Evolutionary conservation across 2,329 filamentous ascomycete genomes (phyloP).

Genomic region (Aspergillus sp.): DNA sequence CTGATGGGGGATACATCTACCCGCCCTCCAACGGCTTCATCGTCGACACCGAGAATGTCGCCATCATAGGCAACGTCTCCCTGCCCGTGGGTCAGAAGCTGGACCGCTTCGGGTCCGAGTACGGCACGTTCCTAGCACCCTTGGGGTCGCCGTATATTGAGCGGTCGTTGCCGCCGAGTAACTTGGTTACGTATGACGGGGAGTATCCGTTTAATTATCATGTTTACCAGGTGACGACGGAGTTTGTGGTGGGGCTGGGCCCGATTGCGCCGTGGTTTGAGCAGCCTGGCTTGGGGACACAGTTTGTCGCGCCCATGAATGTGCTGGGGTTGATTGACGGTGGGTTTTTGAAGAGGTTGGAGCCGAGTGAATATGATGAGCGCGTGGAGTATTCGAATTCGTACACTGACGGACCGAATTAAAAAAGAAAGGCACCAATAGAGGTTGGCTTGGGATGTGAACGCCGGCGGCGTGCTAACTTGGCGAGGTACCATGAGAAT

Average conservation of each 20-base stretch:
- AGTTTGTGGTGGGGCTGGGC: constrained; percentile 43
- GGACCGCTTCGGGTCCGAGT: constrained; percentile 51
- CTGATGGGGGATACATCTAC: constrained; percentile 32
- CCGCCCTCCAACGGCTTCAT: constrained; percentile 47
- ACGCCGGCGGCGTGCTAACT: no score
- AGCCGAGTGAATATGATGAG: constrained; percentile 7
- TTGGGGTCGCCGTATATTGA: constrained; percentile 50
- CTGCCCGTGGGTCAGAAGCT: constrained; percentile 45
- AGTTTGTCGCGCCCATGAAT: constrained; percentile 29
- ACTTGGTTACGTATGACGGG: constrained; percentile 39
- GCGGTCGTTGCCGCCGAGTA: constrained; percentile 49
- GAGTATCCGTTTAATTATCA: constrained; percentile 51
- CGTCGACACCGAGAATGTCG: constrained; percentile 31
- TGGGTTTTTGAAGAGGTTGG: constrained; percentile 19
- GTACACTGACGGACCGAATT: constrained; percentile 7
- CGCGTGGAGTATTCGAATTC: constrained; percentile 10
- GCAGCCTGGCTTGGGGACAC: constrained; percentile 50
- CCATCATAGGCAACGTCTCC: constrained; percentile 45
- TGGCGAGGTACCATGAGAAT: no score
- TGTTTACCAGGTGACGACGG: constrained; percentile 46
- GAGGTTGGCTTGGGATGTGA: no score
- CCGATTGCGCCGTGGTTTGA: constrained; percentile 53
- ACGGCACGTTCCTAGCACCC: constrained; percentile 45
- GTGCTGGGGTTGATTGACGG: constrained; percentile 33
- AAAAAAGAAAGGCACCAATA: neutral